Percentiles rank a stretch among this genome's conserved stretches.
These are phyloP conservation scores for Globisporangium spinosum DNA, from an alignment of 352 stramenopile species.

Conservation along the genomic window DNA sequence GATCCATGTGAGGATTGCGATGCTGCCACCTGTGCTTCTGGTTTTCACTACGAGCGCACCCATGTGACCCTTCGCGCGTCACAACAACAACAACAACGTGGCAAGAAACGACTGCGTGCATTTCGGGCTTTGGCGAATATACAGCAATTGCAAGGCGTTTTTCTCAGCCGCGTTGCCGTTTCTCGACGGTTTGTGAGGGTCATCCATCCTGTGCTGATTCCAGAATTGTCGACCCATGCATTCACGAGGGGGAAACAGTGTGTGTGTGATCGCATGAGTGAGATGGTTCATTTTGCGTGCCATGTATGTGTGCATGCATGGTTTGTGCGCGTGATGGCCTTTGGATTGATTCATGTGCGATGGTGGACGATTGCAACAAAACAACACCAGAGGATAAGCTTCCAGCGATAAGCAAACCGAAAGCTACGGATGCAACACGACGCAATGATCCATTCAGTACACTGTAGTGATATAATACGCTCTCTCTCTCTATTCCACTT, in stretches of 20 bases:
- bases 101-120: not conserved
- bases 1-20: not conserved
- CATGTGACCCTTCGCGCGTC: constrained; percentile 6
- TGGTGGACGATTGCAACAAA: not conserved
- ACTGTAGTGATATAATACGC: not conserved
- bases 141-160: not conserved
- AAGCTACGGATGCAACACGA: not conserved
- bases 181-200: not conserved
- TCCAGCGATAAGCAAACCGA: not conserved
- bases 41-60: not conserved
- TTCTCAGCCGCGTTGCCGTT: not conserved
- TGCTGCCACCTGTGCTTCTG: not conserved
- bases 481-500: not conserved
- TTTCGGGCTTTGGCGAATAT: not conserved
- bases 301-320: not conserved
- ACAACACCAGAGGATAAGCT: not conserved
- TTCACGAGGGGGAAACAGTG: not conserved
- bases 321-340: not conserved
- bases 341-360: not conserved
- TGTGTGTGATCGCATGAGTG: not conserved
- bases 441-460: not conserved
- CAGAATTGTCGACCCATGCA: not conserved
- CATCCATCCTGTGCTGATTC: not conserved
- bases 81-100: not conserved
- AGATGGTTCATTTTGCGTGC: not conserved